These are phyloP conservation scores for Rhizopus delemar DNA, from an alignment of 371 early-diverging fungal genomes.

Conservation along the genomic window DNA sequence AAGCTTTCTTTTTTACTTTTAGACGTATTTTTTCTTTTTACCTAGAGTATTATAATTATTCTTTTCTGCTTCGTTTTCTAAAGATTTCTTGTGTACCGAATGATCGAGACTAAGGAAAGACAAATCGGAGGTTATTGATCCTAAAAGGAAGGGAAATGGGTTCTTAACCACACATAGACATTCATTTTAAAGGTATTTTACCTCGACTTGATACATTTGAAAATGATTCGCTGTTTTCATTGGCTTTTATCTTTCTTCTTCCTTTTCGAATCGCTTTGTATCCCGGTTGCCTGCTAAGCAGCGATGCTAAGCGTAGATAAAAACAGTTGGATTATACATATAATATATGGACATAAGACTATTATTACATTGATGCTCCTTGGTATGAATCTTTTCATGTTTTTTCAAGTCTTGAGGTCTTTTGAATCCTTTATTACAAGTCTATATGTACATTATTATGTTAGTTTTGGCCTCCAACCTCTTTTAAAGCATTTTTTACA, in stretches of 20 bases:
- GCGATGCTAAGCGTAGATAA: constrained; percentile 20
- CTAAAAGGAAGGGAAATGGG: not conserved
- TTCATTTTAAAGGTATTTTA: not conserved
- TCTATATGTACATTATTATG: constrained; percentile 32
- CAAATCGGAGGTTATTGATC: constrained; percentile 9
- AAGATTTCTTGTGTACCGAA: no score
- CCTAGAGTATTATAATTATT: no score
- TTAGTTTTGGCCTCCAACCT: no score
- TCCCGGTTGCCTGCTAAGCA: constrained; percentile 42
- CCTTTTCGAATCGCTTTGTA: constrained; percentile 38
- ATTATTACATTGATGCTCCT: constrained; percentile 46
- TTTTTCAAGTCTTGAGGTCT: constrained; percentile 93
- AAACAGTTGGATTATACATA: constrained; percentile 2
- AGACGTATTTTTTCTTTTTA: no score
- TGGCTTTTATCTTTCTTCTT: constrained; percentile 5
- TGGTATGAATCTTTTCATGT: constrained; percentile 83
- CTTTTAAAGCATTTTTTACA: constrained; percentile 9
- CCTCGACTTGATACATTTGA: constrained; percentile 12
- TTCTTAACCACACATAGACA: no score
- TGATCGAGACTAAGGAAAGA: no score
- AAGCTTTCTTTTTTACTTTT: no score
- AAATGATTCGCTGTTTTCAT: constrained; percentile 3
- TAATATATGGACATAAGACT: not conserved
- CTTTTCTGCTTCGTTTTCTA: no score
- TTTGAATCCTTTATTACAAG: constrained; percentile 86